Evolutionary conservation across 805 yeast species (phyloP), one percentile per base, ranked within the genome.

Genomic region (Saccharomycopsis sp.): DNA sequence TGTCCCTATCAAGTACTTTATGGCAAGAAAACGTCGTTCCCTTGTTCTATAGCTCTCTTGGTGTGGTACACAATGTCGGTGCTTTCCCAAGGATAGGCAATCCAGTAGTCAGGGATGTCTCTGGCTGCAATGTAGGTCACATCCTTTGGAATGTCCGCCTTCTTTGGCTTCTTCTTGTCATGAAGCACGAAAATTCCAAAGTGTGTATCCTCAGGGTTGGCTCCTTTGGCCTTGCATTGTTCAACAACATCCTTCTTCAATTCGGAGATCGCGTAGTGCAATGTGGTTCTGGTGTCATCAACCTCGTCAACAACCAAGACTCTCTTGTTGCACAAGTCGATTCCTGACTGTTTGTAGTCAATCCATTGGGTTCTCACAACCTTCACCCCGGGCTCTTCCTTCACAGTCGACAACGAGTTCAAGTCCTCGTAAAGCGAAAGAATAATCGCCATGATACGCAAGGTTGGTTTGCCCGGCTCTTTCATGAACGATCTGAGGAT

Each of bases 401-500:
- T 79, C 23, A 72, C 74, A 15, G 82, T 75, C 9, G 86, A 85
- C 29, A 76, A 78, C 24, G 87, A 77, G 51, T 79, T 83, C 57
- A 88, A 70, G 65, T 87, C 94, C 74, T 92, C 99, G 70, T 92
- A 92, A 57, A 92, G 78, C 1, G 97, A 90, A 64, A 92, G 78
- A 37, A 94, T 95, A 65, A 92, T 89, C 52, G 99, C 97, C 83
- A 91, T 92, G 67, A 92, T 90, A 67, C 96, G 85, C 61, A 91
- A 85, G 66, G 91, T 92, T 65, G 95, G 92, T 60, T 85, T 76
- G 60, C 96, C 96, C 34, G 87, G 89, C 64, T 85, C 87, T 72
- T 91, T 92, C 64, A 92, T 77, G 73, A 92, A 94, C 1, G 98
- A 85, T 71, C 99, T 83, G 70, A 92, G 79, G 73, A 94, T 94